Evolutionary conservation across 1,284 basidiomycete species (phyloP), one percentile per base, ranked within the genome.

Genomic region (Cryptococcus hybrid): DNA sequence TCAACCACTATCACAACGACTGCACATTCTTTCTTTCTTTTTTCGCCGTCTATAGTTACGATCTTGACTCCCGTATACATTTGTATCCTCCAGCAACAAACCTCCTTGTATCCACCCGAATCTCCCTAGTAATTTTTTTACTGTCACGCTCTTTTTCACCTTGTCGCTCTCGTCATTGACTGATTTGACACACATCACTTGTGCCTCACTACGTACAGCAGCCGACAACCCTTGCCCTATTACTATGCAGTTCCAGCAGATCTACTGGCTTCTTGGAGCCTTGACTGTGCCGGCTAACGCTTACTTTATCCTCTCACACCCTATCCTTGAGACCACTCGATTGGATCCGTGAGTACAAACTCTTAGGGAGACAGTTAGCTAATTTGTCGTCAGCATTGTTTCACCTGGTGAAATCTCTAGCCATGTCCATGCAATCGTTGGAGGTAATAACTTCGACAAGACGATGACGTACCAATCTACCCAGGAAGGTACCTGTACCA

Each of bases 361-460:
- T 11, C 47, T 47, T 35, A 30, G 30, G 30, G 30, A 30, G 30
- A 30, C 30, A 30, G 30, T 47, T 13, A 24, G 5, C 51, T 13
- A 42, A n/a, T 50, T 30, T 30, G n/a, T 24, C 5, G 3, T 30
- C 54, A 73, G 70, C 37, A 72, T 76, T 59, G 66, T 76, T 56
- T 55, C 57, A 51, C 70, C 71, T 15, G 74, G 74, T 30, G 55
- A 9, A 0, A 55, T 74, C 40, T 69, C 69, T 48, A 47, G 59
- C n/a, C 74, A 76, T 58, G 66, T 76, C 7, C 74, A 76, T 59
- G 61, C 69, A 11, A 68, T 81, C 48, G 71, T 74, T 42, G 80
- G 80, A 51, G 78, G 76, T n/a, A 73, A 71, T 53, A 71, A 70
- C 59, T 80, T 79, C 61, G 65, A 69, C 64, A 60, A 71, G 58